Conservation (phyloP, 2,329 filamentous ascomycete species). For the Pyrenochaeta sp. region DNA sequence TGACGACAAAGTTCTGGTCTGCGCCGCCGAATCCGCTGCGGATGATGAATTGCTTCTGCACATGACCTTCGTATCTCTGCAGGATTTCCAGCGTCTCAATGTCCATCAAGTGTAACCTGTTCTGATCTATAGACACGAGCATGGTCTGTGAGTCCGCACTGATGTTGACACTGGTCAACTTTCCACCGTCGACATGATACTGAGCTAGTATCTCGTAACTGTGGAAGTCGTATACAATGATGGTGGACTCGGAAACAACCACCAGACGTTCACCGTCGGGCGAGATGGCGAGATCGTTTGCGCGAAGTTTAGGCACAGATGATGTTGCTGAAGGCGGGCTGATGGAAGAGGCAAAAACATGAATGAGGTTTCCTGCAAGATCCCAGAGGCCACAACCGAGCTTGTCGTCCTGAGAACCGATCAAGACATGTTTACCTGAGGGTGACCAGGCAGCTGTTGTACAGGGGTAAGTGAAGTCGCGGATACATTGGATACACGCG, state of each 20-base stretch:
- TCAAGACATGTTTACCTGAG: conserved; percentile 78
- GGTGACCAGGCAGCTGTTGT: conserved; percentile 90
- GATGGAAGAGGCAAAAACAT: conserved; percentile 66
- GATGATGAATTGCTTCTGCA: conserved; percentile 79
- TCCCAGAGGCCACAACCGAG: conserved; percentile 63
- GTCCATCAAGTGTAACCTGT: conserved; percentile 80
- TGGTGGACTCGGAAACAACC: conserved; percentile 73
- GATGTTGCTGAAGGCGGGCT: not conserved
- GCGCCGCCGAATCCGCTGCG: conserved; percentile 86
- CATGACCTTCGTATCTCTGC: conserved; percentile 77
- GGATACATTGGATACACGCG: conserved; percentile 66
- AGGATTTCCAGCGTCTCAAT: conserved; percentile 75
- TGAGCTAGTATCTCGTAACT: conserved; percentile 78
- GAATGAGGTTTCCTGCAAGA: conserved; percentile 66
- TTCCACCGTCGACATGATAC: conserved; percentile 70
- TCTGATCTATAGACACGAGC: conserved; percentile 81
- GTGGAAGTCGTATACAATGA: conserved; percentile 84
- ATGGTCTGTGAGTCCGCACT: conserved; percentile 82
- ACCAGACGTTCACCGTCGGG: conserved; percentile 81
- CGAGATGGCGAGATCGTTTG: conserved; percentile 86
- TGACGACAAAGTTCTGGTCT: conserved; percentile 88
- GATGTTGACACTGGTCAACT: conserved; percentile 80
- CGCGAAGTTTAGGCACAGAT: conserved; percentile 64
- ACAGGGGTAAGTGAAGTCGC: conserved; percentile 81
- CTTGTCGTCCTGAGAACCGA: conserved; percentile 59